Evolutionary conservation across 192 early-diverging fungal species (phyloP).

Genomic region (Coemansia sp.): DNA sequence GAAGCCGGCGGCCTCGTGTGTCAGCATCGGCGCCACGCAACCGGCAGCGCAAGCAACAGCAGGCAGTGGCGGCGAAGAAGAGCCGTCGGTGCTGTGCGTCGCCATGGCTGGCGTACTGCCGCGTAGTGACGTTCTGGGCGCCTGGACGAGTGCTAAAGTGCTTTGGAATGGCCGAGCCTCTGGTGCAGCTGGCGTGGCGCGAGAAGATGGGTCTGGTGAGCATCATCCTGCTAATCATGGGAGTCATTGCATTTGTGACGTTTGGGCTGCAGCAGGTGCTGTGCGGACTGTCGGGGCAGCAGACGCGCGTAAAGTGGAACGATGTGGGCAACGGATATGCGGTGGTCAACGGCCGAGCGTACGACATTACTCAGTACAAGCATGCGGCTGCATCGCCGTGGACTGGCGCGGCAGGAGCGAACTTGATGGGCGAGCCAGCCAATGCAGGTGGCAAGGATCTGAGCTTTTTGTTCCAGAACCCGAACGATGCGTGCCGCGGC

Average conservation of each 20-base stretch:
- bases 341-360: constrained; percentile 65
- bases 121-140: constrained; percentile 59
- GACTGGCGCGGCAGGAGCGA: constrained; percentile 46
- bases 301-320: constrained; percentile 54
- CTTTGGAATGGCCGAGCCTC: constrained; percentile 60
- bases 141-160: constrained; percentile 56
- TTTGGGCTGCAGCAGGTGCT: constrained; percentile 76
- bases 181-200: constrained; percentile 78
- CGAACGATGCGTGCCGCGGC: constrained; percentile 67
- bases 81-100: constrained; percentile 41
- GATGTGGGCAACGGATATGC: constrained; percentile 58
- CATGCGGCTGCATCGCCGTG: constrained; percentile 54
- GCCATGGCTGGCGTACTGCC: constrained; percentile 59
- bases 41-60: constrained; percentile 35
- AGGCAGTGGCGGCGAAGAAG: constrained; percentile 9
- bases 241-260: constrained; percentile 76
- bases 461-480: constrained; percentile 76
- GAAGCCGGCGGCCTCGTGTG: constrained; percentile 27
- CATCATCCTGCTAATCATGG: constrained; percentile 73
- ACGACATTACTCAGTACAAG: constrained; percentile 60
- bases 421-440: constrained; percentile 58
- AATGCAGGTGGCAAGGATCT: constrained; percentile 70
- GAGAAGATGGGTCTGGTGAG: constrained; percentile 89
- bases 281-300: constrained; percentile 54
- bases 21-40: constrained; percentile 26